A percentile compares a stretch with the other conserved stretches of the same genome.
phyloP scores from a whole-genome alignment of 179 eudicot genomes.

The Heliamphora pulchella region DNA sequence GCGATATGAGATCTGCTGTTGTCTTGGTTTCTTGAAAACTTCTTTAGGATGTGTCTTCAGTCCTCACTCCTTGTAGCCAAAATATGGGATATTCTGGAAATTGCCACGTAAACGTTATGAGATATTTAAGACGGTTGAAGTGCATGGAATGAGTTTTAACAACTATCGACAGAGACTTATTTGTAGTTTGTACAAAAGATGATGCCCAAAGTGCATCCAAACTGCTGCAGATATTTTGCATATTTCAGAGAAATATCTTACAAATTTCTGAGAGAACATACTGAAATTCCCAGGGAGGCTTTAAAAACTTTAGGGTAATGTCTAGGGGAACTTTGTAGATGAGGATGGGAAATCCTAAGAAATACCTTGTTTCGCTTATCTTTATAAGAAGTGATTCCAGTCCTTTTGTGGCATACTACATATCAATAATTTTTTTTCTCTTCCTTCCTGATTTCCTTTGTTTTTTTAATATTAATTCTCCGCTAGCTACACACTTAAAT shows the following conservation, averaged over 20 bases:
- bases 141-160: neutral
- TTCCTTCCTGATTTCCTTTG: neutral
- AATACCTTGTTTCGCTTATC: neutral
- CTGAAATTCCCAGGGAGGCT: neutral
- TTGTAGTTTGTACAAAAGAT: neutral
- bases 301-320: neutral
- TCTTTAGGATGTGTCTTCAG: neutral
- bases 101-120: neutral
- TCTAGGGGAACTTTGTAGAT: neutral
- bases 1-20: conserved; percentile 6
- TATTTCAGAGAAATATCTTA: neutral
- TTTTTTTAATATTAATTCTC: neutral
- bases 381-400: neutral
- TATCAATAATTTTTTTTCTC: neutral
- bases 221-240: neutral
- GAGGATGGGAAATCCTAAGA: neutral
- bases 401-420: neutral
- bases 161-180: neutral
- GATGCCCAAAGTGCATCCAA: neutral
- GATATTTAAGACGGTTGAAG: neutral
- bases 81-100: neutral
- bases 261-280: neutral
- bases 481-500: neutral
- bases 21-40: neutral
- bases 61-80: neutral